Percentiles rank a stretch among this genome's conserved stretches.
Evolutionary conservation across 305 asterid genomes (phyloP).

Genomic region (Salvia sclarea): DNA sequence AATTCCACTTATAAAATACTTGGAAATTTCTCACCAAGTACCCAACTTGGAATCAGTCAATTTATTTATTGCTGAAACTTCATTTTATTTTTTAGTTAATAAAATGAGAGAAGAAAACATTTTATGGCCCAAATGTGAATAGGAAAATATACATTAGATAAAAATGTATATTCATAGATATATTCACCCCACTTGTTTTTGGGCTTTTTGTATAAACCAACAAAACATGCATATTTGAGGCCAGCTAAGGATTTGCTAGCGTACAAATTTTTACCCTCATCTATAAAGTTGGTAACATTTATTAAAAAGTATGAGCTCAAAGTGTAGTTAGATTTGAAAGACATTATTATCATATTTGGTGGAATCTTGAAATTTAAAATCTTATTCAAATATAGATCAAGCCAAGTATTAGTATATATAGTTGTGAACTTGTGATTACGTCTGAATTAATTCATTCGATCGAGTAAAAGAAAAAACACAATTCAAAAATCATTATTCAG

Average conservation of each 20-base stretch:
- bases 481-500: too few species aligned
- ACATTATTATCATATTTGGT: too few species aligned
- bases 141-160: background rate
- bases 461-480: too few species aligned
- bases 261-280: background rate
- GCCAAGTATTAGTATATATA: too few species aligned
- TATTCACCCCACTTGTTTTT: background rate
- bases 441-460: too few species aligned
- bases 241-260: constrained; percentile 15
- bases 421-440: too few species aligned
- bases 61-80: background rate
- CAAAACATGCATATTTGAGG: background rate
- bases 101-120: background rate
- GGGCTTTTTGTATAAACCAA: background rate
- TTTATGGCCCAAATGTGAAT: background rate
- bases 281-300: background rate
- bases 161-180: background rate
- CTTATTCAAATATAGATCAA: too few species aligned
- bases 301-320: background rate
- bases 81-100: background rate
- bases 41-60: background rate
- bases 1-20: background rate
- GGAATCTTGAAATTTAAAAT: too few species aligned
- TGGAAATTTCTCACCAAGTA: background rate
- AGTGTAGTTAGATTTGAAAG: background rate